Evolutionary conservation across 371 early-diverging fungal genomes (phyloP).

Genomic region (Mucor piriformis): DNA sequence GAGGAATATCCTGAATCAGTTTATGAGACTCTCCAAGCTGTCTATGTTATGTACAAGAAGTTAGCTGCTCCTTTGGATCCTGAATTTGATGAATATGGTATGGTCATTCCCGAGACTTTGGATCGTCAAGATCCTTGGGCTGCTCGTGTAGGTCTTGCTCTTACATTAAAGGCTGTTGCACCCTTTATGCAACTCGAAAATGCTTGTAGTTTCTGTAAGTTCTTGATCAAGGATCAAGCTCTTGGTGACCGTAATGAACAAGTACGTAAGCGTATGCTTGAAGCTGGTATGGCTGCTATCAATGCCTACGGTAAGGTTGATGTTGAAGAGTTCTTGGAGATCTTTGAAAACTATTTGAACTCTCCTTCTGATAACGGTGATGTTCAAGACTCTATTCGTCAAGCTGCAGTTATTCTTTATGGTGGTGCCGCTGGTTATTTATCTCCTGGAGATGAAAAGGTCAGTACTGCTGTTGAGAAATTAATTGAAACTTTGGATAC

Average conservation of each 20-base stretch:
- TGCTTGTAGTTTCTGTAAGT: constrained; percentile 66
- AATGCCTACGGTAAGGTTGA: constrained; percentile 72
- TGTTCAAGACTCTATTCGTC: constrained; percentile 81
- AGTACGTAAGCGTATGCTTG: constrained; percentile 86
- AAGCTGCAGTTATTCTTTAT: constrained; percentile 89
- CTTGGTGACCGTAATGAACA: constrained; percentile 83
- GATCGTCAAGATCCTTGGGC: constrained; percentile 82
- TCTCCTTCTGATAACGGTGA: constrained; percentile 60
- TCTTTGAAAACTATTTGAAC: constrained; percentile 81
- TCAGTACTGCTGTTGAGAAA: constrained; percentile 81
- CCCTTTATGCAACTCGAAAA: constrained; percentile 61
- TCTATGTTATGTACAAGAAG: constrained; percentile 61
- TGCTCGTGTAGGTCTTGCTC: constrained; percentile 82
- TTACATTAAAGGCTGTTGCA: constrained; percentile 73
- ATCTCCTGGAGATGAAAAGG: constrained; percentile 70
- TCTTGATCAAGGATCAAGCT: constrained; percentile 82
- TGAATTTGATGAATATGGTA: constrained; percentile 89
- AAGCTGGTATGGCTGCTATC: constrained; percentile 83
- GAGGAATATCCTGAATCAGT: constrained; percentile 56
- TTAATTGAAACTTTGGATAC: constrained; percentile 89
- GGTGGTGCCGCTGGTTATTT: constrained; percentile 92
- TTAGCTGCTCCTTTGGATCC: constrained; percentile 81
- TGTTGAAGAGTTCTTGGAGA: constrained; percentile 68
- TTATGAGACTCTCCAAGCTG: constrained; percentile 46
- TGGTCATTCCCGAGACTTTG: constrained; percentile 85